Evolutionary conservation across 768 basidiomycete genomes (phyloP), one percentile per base, ranked within the genome.

Genomic region (Mycena leptocephala): DNA sequence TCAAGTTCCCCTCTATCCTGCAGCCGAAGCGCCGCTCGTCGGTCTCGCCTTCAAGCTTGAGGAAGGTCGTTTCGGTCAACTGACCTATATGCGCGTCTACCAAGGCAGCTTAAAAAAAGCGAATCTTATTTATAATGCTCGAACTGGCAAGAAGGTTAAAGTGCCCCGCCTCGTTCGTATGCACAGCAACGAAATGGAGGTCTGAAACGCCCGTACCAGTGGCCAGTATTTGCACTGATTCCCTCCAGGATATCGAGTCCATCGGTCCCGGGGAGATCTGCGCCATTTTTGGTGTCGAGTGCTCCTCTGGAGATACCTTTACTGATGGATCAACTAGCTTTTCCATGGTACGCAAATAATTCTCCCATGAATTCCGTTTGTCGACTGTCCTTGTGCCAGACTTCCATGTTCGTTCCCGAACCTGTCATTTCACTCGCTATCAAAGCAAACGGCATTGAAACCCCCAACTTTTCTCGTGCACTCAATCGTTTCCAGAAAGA

Each of bases 111-210:
- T 99, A 84, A 97, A 94, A 87, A 95, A 95, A 85, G 92, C 95
- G 3, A 91, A 90, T 77, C 89, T 93, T 73, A 97, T 99, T 79
- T 97, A 90, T 86, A 98, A 99, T 81, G 96, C 95, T 11, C 90
- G 97, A 48, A 97, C 97, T 26, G 98, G 97, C 56, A 99, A 99
- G 90, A 96, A 94, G 86, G 95, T 98, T 85, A 99, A 99, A 86
- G 96, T 99, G 14, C 97, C 98, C 2, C 91, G 97, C 46, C 87
- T 99, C 78, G 98, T 99, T 72, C 92, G 97, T 73, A 98, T 99
- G 98, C 98, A 99, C 85, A 95, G 95, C 84, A 96, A 99, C 78
- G 98, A 99, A 85, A 99, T 99, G 98, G 98, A 99, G 92, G 96
- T 95, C 64, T 43, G 90, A 82, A 3, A 9, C 43, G 32, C 5